Evolutionary conservation across 257 asterid genomes (phyloP), one percentile per base, ranked within the genome.

Genomic region (Dorcoceras hygrometricum): DNA sequence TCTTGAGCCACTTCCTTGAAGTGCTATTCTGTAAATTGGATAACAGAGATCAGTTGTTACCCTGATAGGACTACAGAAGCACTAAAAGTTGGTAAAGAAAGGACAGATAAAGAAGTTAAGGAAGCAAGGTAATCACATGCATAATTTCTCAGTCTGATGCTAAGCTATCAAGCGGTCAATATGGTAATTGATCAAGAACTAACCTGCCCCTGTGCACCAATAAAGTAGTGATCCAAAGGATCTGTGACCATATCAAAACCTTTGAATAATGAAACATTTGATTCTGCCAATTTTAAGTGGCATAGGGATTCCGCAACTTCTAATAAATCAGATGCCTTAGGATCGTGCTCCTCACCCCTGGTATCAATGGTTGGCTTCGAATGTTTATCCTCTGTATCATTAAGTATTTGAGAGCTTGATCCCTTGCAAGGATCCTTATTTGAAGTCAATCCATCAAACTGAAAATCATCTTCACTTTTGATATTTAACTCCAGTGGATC

Each of bases 1-100:
- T 94, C 91, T 76, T 87, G 66, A 94, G 96, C 99, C 99, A 94
- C 83, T 87, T 94, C 81, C 95, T 91, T 59, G 89, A 83, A 68
- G 96, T 87, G 59, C 64, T 82, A 72, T 75, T 89, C 96, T 94
- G 88, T 68, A 77, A 82, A 74, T 66, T 75, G 70, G 58, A 63
- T 32, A 32, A 14, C 48, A 62, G 34, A 43, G 60, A 25, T 51
- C 53, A 22, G 29, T 29, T n/a, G 54, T 9, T 50, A 43, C 23
- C 63, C 55, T 32, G 55, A 64, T 22, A 20, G 62, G 28, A 6
- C 27, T 53, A 23, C 57, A 4, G 2, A 25, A 31, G 48, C 20
- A 63, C 46, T 51, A 56, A 43, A 28, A 32, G 32, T 48, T 46
- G 63, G 51, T 51, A 63, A 23, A 58, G 31, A 65, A 60, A 54